These are phyloP conservation scores for Gentiana straminea DNA, from an alignment of 257 asterid genomes.

Conservation along the genomic window DNA sequence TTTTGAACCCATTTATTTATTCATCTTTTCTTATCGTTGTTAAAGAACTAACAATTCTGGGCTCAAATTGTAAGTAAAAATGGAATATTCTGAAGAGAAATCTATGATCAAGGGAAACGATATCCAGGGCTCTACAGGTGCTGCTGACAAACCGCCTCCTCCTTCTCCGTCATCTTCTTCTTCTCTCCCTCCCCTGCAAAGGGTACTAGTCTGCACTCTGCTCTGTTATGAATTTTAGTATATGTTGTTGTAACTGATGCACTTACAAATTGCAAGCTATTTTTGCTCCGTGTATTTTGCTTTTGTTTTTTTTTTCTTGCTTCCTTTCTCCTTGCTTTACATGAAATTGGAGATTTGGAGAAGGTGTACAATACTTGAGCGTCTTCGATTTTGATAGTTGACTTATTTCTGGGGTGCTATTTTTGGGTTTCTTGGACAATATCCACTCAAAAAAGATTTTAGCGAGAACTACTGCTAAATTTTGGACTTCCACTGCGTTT, in stretches of 20 bases:
- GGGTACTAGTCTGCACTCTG: conserved; percentile 17
- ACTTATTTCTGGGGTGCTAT: background rate
- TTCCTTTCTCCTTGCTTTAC: background rate
- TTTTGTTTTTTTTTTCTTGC: background rate
- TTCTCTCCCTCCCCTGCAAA: conserved; percentile 14
- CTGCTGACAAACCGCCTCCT: conserved; percentile 17
- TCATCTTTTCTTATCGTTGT: background rate
- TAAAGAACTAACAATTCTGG: background rate
- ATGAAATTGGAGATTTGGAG: background rate
- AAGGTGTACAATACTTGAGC: conserved; percentile 5
- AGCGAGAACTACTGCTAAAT: background rate
- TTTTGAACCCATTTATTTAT: background rate
- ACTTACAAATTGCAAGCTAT: background rate
- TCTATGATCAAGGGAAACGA: conserved; percentile 28
- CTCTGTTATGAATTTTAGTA: background rate
- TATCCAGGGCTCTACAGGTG: conserved; percentile 11
- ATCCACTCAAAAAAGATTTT: background rate
- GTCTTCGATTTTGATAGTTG: background rate
- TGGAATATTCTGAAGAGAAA: conserved; percentile 37
- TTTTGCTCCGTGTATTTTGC: background rate
- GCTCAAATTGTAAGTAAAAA: conserved; percentile 5
- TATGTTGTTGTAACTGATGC: background rate
- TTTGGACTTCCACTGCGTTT: background rate
- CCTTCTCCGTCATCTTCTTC: conserved; percentile 18
- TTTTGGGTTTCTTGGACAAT: background rate